phyloP scores from a whole-genome alignment of 805 yeast genomes.

The Pichia scutulata region DNA sequence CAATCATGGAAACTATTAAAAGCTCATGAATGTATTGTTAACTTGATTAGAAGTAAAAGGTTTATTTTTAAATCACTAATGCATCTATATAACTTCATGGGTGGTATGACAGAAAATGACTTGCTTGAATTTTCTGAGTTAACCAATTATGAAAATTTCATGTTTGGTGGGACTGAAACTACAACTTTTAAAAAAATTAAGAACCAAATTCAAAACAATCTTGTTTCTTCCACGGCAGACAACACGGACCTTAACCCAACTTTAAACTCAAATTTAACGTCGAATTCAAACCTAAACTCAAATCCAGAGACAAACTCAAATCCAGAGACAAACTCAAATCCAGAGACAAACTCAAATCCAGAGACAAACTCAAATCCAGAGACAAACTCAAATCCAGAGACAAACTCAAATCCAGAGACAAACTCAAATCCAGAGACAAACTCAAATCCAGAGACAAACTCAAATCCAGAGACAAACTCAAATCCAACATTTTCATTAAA shows the following conservation, averaged over 20 bases:
- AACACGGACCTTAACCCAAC: neutral
- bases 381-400: neutral
- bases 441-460: neutral
- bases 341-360: too few relatives aligned
- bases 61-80: constrained; percentile 1
- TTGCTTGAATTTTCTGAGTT: constrained; percentile 11
- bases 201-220: neutral
- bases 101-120: constrained; percentile 14
- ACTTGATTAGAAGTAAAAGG: constrained; percentile 23
- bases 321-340: too few relatives aligned
- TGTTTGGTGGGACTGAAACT: neutral
- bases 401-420: too few relatives aligned
- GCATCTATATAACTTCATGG: constrained; percentile 14
- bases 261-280: too few relatives aligned
- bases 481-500: neutral
- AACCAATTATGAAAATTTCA: constrained; percentile 2
- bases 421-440: too few relatives aligned
- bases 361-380: too few relatives aligned
- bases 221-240: neutral
- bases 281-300: neutral
- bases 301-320: neutral
- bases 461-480: too few relatives aligned
- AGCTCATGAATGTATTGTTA: constrained; percentile 39
- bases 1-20: constrained; percentile 64
- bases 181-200: constrained; percentile 1